Conservation (phyloP, 2,329 filamentous ascomycete species). For the Ambrosiella cleistominuta region DNA sequence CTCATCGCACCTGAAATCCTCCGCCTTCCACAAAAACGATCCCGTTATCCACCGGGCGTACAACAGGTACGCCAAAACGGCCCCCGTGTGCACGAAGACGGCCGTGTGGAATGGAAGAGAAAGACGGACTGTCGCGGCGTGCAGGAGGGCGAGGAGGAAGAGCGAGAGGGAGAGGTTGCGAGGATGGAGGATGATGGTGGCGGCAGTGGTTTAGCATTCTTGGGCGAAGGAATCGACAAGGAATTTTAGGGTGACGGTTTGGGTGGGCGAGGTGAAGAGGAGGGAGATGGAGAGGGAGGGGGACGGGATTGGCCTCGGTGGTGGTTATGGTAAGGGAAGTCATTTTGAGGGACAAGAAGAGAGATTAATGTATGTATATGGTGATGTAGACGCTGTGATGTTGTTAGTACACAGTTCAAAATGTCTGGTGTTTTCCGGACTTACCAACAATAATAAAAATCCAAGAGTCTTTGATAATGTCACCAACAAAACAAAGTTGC, state of each 20-base stretch:
- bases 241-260: slow-evolving; percentile 51
- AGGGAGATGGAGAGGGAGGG: neutral
- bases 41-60: slow-evolving; percentile 1
- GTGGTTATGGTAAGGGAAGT: neutral
- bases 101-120: neutral
- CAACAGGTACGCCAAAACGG: slow-evolving; percentile 1
- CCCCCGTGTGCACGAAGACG: slow-evolving; percentile 22
- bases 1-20: neutral
- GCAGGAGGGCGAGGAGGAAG: slow-evolving; percentile 19
- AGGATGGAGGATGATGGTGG: slow-evolving; percentile 45
- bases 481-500: too few species aligned
- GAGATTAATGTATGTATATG: neutral
- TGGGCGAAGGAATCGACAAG: slow-evolving; percentile 69
- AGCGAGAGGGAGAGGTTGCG: slow-evolving; percentile 30
- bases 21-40: neutral
- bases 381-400: too few species aligned
- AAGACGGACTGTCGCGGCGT: neutral
- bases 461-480: too few species aligned
- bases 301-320: neutral
- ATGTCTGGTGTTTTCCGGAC: too few species aligned
- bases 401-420: too few species aligned
- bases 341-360: neutral
- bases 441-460: too few species aligned
- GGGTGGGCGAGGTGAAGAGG: neutral
- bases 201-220: slow-evolving; percentile 54